Base-by-base conservation (phyloP, 2,329 filamentous ascomycete genomes). In the Cercospora zeae-maydis region DNA sequence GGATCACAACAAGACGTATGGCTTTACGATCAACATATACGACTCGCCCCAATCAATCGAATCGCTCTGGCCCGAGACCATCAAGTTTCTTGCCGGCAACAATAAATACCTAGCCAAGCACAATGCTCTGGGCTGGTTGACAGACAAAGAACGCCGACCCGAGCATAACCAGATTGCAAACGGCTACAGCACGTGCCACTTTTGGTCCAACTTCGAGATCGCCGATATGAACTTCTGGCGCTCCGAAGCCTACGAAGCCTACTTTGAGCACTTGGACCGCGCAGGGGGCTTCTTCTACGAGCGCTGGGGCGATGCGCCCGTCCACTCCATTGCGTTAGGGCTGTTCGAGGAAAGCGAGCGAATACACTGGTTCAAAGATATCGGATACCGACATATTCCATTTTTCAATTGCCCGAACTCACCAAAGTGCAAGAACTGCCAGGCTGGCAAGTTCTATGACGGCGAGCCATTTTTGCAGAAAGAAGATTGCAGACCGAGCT, bases 401-500 rank as follows among this genome's bases (percentile, higher is more conserved):
- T 99, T 96, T 80, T 96, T 96, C 83, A 99, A 99, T 80, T 99
- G 95, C 75, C 95, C 95, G 66, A 98, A 96, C 79, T 96, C 90
- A 58, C 90, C 91, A 55, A 98, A 98, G 78, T 98, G 93, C 76
- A 88, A 84, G 69, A 91, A 91, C 68, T 98, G 93, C 75, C 84
- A 88, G n/a, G 86, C 91, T 0, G 95, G 93, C 55, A 86, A 89
- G 63, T 90, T 97, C 72, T 97, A 92, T 27, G 92, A 96, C 68
- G 95, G 95, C 66, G 93, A 92, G 73, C 80, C 87, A 31, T 96
- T 87, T 82, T 80, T 99, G 51, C 86, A 92, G 71, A 88, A 89
- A 73, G 95, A 99, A 76, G 95, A 99, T 77, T 99, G 95, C 78
- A 84, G 95, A 65, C 91, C 93, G 16, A 93, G 93, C 75, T 99